Conservation (phyloP, 352 stramenopile genomes). For the Globisporangium rhizosaccharum region DNA sequence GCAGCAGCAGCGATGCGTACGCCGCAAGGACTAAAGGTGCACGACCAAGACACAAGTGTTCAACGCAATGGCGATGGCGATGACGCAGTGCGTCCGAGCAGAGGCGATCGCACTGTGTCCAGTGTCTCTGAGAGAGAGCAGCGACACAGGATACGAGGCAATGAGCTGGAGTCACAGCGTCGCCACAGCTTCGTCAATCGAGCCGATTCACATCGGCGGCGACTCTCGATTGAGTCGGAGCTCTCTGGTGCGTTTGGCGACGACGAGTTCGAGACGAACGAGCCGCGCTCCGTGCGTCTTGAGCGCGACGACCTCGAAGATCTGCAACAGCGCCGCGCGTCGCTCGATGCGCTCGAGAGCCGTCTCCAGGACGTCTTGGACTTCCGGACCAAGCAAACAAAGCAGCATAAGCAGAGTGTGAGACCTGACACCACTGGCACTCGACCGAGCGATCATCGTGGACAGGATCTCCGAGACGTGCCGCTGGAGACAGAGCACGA, state of each 20-base stretch:
- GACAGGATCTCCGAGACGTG: too few species aligned
- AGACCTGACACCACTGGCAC: too few species aligned
- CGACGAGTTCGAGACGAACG: constrained; percentile 1
- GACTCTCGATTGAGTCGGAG: background rate
- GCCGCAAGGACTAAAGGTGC: too few species aligned
- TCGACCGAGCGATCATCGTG: too few species aligned
- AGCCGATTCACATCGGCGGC: background rate
- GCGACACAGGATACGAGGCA: background rate
- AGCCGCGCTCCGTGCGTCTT: background rate
- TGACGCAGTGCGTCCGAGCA: too few species aligned
- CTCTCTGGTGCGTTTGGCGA: constrained; percentile 4
- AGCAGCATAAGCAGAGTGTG: background rate
- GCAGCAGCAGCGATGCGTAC: too few species aligned
- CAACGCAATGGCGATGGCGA: too few species aligned
- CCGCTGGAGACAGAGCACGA: background rate
- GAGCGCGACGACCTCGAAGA: background rate
- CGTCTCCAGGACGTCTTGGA: constrained; percentile 29
- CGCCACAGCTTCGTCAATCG: background rate
- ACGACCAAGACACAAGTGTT: too few species aligned
- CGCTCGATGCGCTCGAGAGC: constrained; percentile 24
- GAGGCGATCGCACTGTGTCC: too few species aligned
- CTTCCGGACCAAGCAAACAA: constrained; percentile 7
- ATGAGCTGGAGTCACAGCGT: background rate
- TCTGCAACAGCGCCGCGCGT: constrained; percentile 7
- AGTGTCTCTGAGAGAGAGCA: too few species aligned